Conservation (phyloP, 306 rosid genomes). For the Cotoneaster glaucophyllus region DNA sequence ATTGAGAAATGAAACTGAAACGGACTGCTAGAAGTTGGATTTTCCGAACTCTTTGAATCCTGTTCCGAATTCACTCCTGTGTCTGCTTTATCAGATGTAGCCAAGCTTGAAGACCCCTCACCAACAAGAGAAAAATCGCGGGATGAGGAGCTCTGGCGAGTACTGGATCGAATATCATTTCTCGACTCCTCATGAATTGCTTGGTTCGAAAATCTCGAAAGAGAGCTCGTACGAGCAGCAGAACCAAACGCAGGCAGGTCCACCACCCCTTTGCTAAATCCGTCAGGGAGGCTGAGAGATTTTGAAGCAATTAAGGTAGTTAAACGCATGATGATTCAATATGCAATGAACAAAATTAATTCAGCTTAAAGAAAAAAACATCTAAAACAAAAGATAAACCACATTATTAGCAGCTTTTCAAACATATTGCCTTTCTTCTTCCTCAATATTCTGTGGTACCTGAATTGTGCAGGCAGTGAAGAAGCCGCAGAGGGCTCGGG, state of each 20-base stretch:
- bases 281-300: conserved; percentile 60
- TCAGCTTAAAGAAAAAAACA: neutral
- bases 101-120: conserved; percentile 18
- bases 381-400: neutral
- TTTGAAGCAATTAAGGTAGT: neutral
- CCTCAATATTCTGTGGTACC: conserved; percentile 31
- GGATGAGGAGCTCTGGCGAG: conserved; percentile 33
- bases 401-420: neutral
- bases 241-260: conserved; percentile 59
- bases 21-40: conserved; percentile 26
- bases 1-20: conserved; percentile 92
- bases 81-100: conserved; percentile 28
- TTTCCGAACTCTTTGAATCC: conserved; percentile 27
- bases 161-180: conserved; percentile 20
- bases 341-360: neutral
- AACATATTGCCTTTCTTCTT: neutral
- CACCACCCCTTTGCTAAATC: conserved; percentile 29
- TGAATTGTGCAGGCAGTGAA: conserved; percentile 38
- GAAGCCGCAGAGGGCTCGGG: conserved; percentile 28
- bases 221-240: conserved; percentile 22
- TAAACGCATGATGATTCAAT: neutral
- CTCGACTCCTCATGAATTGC: conserved; percentile 31
- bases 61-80: conserved; percentile 31
- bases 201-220: conserved; percentile 52
- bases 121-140: conserved; percentile 21